These are phyloP conservation scores for Phascolomyces articulosus DNA, from an alignment of 371 early-diverging fungal genomes.

Conservation along the genomic window DNA sequence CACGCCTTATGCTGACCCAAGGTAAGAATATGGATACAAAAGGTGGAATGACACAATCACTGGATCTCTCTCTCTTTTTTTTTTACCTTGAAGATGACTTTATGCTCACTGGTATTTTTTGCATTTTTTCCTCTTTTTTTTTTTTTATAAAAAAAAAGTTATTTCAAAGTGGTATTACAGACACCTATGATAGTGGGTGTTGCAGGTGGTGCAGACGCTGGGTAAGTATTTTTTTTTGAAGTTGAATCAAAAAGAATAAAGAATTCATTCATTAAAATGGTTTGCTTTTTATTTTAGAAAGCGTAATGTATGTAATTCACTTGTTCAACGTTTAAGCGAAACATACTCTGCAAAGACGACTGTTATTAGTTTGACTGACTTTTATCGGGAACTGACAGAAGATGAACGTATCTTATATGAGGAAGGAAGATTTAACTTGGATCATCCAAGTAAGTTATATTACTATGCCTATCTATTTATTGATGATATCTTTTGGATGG, in stretches of 20 bases:
- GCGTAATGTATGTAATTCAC: conserved; percentile 30
- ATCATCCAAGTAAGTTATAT: conserved; percentile 54
- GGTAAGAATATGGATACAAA: no score
- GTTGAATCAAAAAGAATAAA: not conserved
- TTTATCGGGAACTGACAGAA: conserved; percentile 53
- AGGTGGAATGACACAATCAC: no score
- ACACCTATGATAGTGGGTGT: conserved; percentile 47
- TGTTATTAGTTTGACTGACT: conserved; percentile 55
- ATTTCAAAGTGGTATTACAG: conserved; percentile 46
- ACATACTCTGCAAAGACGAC: conserved; percentile 38
- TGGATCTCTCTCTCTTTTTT: no score
- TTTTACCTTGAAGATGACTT: not conserved
- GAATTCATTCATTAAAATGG: not conserved
- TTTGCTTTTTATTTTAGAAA: no score
- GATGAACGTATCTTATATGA: conserved; percentile 46
- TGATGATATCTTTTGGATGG: no score
- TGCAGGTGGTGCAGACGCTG: conserved; percentile 48
- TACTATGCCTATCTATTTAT: no score
- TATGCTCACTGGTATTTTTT: not conserved
- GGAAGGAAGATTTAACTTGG: conserved; percentile 49
- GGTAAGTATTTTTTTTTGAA: conserved; percentile 30
- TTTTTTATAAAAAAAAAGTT: conserved; percentile 16
- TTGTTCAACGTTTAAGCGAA: conserved; percentile 26
- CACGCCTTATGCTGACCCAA: conserved; percentile 42
- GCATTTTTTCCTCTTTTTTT: not conserved